These are phyloP conservation scores for Ophiostoma novo-ulmi DNA, from an alignment of 2,329 filamentous ascomycete genomes.

Conservation along the genomic window DNA sequence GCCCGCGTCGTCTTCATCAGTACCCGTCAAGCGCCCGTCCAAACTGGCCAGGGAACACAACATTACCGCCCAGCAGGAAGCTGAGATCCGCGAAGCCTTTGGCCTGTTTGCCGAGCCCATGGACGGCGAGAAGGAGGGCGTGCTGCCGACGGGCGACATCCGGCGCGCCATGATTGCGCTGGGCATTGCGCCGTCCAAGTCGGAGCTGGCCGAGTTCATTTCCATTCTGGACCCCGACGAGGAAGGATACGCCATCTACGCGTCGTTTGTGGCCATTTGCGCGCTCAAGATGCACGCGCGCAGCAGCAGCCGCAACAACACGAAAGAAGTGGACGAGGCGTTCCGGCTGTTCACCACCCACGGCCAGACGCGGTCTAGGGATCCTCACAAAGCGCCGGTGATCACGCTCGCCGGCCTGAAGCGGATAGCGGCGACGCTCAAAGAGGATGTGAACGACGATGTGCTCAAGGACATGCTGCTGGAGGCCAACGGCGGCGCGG, in stretches of 20 bases:
- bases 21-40: conserved; percentile 56
- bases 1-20: conserved; percentile 27
- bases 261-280: conserved; percentile 79
- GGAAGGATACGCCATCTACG: conserved; percentile 72
- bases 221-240: conserved; percentile 76
- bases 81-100: conserved; percentile 88
- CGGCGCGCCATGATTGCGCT: conserved; percentile 74
- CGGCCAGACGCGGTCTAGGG: conserved; percentile 26
- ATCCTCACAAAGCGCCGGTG: conserved; percentile 36
- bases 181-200: conserved; percentile 60
- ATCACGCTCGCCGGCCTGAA: conserved; percentile 77
- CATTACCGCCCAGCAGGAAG: conserved; percentile 76
- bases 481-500: conserved; percentile 81
- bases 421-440: conserved; percentile 72
- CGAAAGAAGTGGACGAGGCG: conserved; percentile 70
- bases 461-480: conserved; percentile 88
- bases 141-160: conserved; percentile 63
- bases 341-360: conserved; percentile 71
- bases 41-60: conserved; percentile 91
- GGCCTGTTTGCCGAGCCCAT: conserved; percentile 69
- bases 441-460: conserved; percentile 70
- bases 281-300: conserved; percentile 74
- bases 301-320: conserved; percentile 50
- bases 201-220: conserved; percentile 71
- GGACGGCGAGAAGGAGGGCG: conserved; percentile 66